Evolutionary conservation across 2,329 filamentous ascomycete genomes (phyloP), one percentile per base, ranked within the genome.

Genomic region (Lecanicillium sp.): DNA sequence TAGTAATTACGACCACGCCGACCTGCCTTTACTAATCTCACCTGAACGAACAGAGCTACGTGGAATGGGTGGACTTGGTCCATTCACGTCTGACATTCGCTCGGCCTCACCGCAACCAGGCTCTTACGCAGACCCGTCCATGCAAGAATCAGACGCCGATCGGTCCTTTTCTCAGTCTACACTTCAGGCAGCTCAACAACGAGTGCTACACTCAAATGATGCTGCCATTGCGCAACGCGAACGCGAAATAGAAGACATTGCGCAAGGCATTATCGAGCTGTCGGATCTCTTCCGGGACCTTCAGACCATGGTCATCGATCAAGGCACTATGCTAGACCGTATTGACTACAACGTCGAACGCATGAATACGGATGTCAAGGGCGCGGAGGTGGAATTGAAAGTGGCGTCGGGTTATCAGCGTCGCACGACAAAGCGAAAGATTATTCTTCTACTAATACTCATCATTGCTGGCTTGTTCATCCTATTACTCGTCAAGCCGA

Each of bases 271-370:
- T 61, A 97, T 98, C 54, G 90, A 97, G 57, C 70, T 98, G 7
- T 87, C 90, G 4, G 92, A 96, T 58, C 87, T 98, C 36, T 98
- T 98, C 68, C 87, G 94, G 45, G 92, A 98, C 54, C 69, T 98
- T 20, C 92, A 98, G 62, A 82, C 74, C 34, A 97, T 98, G 89
- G 87, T 94, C 50, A 89, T 94, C 48, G 85, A 92, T 56, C 85
- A 92, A 60, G 87, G 87, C 38, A 92, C 87, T 12, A 85, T 94
- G 75, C 72, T 95, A 17, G 89, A 94, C 61, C 82, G 92, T 54
- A 94, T 94, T 52, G 94, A 98, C 62, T 98, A 96, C 66, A 98
- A 98, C 53, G 88, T 98, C 38, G 92, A 98, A 64, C 77, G 83
- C 44, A 96, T 97, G 85, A 79, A 81, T n/a, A 81, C 80, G 15